A percentile compares a stretch with the other conserved stretches of the same genome.
Conservation (phyloP, 805 yeast species). For the Candida xiaguanensis region DNA sequence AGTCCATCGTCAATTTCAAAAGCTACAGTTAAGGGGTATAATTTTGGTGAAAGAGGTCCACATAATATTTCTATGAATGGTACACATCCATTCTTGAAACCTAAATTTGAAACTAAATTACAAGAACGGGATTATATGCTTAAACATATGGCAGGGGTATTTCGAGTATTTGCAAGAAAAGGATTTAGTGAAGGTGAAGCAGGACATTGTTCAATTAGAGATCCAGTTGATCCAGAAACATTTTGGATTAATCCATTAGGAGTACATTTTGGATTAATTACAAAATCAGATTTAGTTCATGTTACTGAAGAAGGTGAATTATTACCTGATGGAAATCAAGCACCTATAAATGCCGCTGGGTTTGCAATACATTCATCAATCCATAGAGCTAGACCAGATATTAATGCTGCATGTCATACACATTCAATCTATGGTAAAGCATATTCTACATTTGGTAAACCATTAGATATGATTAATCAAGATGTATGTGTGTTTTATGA, state of each 20-base stretch:
- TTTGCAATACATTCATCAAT: conserved; percentile 37
- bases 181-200: conserved; percentile 75
- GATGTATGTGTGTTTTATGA: conserved; percentile 69
- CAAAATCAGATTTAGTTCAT: conserved; percentile 36
- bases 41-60: conserved; percentile 43
- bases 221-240: conserved; percentile 69
- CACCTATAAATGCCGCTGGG: conserved; percentile 37
- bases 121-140: conserved; percentile 51
- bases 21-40: conserved; percentile 37
- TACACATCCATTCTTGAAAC: conserved; percentile 45
- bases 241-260: conserved; percentile 89
- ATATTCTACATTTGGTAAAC: conserved; percentile 32
- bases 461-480: conserved; percentile 74
- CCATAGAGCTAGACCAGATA: conserved; percentile 35
- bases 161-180: conserved; percentile 73
- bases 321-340: conserved; percentile 34
- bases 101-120: conserved; percentile 45
- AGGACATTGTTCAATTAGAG: conserved; percentile 82
- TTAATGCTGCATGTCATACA: conserved; percentile 37
- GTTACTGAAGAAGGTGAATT: conserved; percentile 31
- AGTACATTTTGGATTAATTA: conserved; percentile 51
- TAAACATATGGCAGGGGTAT: conserved; percentile 81
- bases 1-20: conserved; percentile 2
- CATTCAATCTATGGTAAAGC: conserved; percentile 39
- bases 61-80: conserved; percentile 56